phyloP scores from a whole-genome alignment of 257 asterid genomes.

The Cynanchum wilfordii region DNA sequence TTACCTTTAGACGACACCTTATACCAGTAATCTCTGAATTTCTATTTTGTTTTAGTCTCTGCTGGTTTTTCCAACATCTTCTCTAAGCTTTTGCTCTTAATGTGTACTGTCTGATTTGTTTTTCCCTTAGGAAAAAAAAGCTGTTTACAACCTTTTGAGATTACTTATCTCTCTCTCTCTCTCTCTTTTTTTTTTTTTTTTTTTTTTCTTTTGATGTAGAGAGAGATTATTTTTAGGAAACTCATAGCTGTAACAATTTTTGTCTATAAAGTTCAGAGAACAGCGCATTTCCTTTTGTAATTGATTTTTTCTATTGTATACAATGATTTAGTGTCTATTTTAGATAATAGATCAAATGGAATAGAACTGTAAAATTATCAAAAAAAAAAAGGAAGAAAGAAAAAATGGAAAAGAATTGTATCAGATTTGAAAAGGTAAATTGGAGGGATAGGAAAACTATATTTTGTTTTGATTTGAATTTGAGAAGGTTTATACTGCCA shows the following conservation, averaged over 20 bases:
- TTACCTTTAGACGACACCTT: constrained; percentile 1
- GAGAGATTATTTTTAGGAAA: background rate
- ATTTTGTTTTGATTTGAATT: no score
- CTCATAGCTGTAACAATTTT: constrained; percentile 11
- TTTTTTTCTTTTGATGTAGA: background rate
- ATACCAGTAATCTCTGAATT: background rate
- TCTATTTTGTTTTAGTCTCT: constrained; percentile 6
- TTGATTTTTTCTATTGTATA: background rate
- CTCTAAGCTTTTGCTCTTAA: background rate
- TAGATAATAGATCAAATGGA: no score
- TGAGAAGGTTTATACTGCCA: no score
- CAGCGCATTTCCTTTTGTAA: background rate
- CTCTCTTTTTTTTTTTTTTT: background rate
- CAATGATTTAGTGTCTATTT: constrained; percentile 1
- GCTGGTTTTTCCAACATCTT: background rate
- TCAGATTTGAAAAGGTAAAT: no score
- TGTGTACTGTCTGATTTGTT: background rate
- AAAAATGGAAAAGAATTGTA: no score
- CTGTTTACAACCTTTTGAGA: background rate
- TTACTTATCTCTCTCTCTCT: background rate
- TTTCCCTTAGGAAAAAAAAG: background rate
- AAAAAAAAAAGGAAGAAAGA: no score
- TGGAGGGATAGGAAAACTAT: no score
- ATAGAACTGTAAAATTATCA: no score
- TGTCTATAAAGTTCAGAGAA: constrained; percentile 14